Conservation (phyloP, 2,329 filamentous ascomycete genomes). For the Achaetomium macrosporum region DNA sequence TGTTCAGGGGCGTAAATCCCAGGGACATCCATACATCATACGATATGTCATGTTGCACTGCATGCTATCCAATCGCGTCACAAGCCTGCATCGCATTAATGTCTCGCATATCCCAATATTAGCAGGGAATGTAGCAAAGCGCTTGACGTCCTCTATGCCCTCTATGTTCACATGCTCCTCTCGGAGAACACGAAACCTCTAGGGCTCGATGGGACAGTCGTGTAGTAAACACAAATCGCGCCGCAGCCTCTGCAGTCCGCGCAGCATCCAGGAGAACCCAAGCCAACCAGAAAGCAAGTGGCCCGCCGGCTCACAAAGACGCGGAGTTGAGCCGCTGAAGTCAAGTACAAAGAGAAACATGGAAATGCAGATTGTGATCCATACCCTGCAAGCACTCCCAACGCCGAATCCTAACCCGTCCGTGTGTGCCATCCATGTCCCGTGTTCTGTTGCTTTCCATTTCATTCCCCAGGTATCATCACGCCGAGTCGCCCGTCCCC, state of each 20-base stretch:
- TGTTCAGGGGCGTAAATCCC: too few relatives aligned
- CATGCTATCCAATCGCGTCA: too few relatives aligned
- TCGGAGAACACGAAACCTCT: background rate
- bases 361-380: background rate
- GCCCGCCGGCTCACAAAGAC: background rate
- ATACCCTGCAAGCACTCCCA: background rate
- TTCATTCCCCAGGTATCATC: conserved; percentile 6
- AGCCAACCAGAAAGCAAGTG: background rate
- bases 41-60: too few relatives aligned
- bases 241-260: too few relatives aligned
- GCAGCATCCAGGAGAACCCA: background rate
- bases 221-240: background rate
- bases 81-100: background rate
- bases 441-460: background rate
- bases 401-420: background rate
- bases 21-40: too few relatives aligned
- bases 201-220: background rate
- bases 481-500: background rate
- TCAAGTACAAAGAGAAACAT: background rate
- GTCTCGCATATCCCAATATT: background rate
- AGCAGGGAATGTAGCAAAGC: too few relatives aligned
- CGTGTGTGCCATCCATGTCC: background rate
- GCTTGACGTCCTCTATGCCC: background rate
- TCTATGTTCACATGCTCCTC: background rate
- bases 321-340: background rate